phyloP scores from a whole-genome alignment of 2,329 filamentous ascomycete genomes.

The Lasiodiplodia sp. region DNA sequence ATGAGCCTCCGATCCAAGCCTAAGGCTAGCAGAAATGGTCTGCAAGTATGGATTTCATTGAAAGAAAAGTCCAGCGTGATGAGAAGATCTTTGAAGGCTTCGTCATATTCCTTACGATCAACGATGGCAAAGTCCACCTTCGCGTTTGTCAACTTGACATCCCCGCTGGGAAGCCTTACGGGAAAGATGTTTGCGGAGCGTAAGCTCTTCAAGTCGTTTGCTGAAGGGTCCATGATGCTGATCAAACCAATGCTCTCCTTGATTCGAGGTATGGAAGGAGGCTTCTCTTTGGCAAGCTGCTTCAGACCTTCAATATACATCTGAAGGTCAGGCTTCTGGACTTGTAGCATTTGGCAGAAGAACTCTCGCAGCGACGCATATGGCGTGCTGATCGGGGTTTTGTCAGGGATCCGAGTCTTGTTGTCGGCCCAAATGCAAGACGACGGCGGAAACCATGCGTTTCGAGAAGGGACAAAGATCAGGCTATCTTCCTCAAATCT shows the following conservation, averaged over 20 bases:
- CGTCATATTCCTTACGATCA: not conserved
- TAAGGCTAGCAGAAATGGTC: not conserved
- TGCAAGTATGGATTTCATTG: not conserved
- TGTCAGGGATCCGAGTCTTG: not conserved
- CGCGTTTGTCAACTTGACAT: not conserved
- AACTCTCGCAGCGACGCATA: not conserved
- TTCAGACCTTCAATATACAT: not conserved
- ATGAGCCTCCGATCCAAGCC: not conserved
- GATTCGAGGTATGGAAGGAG: not conserved
- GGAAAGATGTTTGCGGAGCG: not conserved
- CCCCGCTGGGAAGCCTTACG: not conserved
- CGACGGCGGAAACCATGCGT: not conserved
- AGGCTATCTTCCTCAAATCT: not conserved
- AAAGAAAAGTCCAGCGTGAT: not conserved
- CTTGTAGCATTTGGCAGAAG: not conserved
- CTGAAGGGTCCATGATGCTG: not conserved
- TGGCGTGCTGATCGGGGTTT: not conserved
- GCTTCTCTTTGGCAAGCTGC: not conserved
- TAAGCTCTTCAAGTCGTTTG: not conserved
- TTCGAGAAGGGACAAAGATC: not conserved
- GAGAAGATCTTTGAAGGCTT: not conserved
- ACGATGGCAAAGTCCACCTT: not conserved
- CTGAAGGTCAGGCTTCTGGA: not conserved
- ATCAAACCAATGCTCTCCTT: not conserved
- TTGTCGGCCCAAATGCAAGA: not conserved